These are phyloP conservation scores for Pinus tabuliformis DNA, from an alignment of 75 land plant genomes.

Conservation along the genomic window DNA sequence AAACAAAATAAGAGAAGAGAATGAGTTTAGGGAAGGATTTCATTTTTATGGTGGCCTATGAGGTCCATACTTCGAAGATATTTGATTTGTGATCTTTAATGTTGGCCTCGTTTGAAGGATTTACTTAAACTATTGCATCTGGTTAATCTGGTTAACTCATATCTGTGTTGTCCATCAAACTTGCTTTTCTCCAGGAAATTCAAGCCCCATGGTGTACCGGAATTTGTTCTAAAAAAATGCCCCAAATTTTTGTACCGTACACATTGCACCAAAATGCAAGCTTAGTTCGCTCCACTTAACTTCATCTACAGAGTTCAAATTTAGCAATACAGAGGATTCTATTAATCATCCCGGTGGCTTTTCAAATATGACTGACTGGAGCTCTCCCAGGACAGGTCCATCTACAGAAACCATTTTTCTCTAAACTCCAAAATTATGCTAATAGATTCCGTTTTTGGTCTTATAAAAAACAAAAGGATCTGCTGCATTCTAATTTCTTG, in stretches of 20 bases:
- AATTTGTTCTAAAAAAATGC: slow-evolving; percentile 27
- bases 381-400: neutral
- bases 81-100: neutral
- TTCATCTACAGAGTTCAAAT: neutral
- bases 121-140: neutral
- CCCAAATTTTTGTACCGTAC: slow-evolving; percentile 55
- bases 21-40: neutral
- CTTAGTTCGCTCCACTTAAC: slow-evolving; percentile 23
- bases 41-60: neutral
- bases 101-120: neutral
- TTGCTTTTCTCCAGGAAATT: slow-evolving; percentile 26
- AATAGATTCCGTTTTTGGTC: no score
- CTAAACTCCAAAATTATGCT: neutral
- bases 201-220: slow-evolving; percentile 36
- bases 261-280: slow-evolving; percentile 51
- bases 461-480: no score
- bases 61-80: neutral
- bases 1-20: no score
- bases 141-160: neutral
- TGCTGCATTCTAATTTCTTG: no score
- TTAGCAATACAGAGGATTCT: neutral
- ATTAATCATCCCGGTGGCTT: neutral
- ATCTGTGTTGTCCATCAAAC: neutral
- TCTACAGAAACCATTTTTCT: slow-evolving; percentile 1
- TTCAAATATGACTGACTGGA: neutral